phyloP scores from a whole-genome alignment of 148 eudicot species.

The Spergularia bocconei region DNA sequence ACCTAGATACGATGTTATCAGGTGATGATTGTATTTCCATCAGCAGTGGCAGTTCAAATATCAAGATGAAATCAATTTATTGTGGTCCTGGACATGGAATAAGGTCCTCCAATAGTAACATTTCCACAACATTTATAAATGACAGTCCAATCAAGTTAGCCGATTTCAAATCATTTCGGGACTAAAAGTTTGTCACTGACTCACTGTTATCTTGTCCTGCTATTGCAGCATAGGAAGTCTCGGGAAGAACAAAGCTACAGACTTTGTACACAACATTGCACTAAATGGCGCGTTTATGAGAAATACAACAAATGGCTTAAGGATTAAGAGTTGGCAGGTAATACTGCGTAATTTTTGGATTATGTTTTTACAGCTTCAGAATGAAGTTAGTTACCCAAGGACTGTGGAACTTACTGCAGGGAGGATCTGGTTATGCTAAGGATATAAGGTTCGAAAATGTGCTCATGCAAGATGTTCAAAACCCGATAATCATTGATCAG shows the following conservation, averaged over 20 bases:
- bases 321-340: conserved; percentile 98
- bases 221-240: conserved; percentile 90
- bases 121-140: not conserved
- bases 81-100: conserved; percentile 99
- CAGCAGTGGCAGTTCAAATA: conserved; percentile 70
- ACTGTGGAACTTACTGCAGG: conserved; percentile 37
- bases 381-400: no score
- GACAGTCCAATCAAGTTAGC: not conserved
- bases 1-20: conserved; percentile 21
- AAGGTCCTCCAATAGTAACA: conserved; percentile 52
- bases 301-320: conserved; percentile 75
- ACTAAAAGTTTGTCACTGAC: not conserved
- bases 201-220: not conserved
- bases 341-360: not conserved
- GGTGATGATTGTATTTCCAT: conserved; percentile 97
- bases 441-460: conserved; percentile 68
- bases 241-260: conserved; percentile 75
- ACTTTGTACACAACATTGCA: conserved; percentile 56
- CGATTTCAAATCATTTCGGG: not conserved
- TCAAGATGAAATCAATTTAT: conserved; percentile 84
- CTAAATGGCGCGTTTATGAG: conserved; percentile 64
- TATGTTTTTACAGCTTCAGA: no score
- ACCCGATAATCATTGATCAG: conserved; percentile 91
- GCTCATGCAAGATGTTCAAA: conserved; percentile 74
- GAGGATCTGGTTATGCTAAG: conserved; percentile 86